Percentiles rank a stretch among this genome's conserved stretches.
Conservation (phyloP, 2,329 filamentous ascomycete species). For the Penicillium sp. region DNA sequence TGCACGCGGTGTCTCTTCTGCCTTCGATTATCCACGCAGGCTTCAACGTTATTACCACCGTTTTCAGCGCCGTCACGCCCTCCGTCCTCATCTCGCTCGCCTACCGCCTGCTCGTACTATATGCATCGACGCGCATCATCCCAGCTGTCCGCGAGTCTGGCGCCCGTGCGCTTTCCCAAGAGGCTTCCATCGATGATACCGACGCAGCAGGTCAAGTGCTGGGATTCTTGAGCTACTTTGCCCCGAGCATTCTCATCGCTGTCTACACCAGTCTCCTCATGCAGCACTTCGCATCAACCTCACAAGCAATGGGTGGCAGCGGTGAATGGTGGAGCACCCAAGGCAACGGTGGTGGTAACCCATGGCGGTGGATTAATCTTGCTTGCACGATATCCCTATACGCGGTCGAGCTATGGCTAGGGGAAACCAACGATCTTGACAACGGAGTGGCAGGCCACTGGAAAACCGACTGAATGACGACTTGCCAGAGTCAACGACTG, state of each 20-base stretch:
- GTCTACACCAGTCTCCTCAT: constrained; percentile 94
- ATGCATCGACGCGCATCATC: constrained; percentile 92
- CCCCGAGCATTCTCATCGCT: constrained; percentile 87
- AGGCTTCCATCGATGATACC: constrained; percentile 79
- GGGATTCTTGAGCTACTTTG: constrained; percentile 87
- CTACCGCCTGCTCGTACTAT: constrained; percentile 92
- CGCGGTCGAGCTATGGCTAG: constrained; percentile 83
- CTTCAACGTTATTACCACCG: constrained; percentile 82
- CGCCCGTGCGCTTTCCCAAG: constrained; percentile 75
- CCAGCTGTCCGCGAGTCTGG: constrained; percentile 87
- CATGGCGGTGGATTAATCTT: constrained; percentile 92
- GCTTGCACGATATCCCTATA: constrained; percentile 86
- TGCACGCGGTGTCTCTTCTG: constrained; percentile 79
- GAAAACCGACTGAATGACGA: constrained; percentile 74
- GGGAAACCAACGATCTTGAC: constrained; percentile 69
- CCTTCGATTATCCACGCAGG: constrained; percentile 79
- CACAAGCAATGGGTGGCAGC: constrained; percentile 57
- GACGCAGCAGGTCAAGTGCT: constrained; percentile 78
- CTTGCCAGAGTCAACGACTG: not conserved
- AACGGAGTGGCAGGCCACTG: constrained; percentile 73
- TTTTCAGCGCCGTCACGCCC: constrained; percentile 91
- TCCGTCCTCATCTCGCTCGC: constrained; percentile 93
- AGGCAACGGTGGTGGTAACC: constrained; percentile 78
- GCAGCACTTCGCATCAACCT: constrained; percentile 85
- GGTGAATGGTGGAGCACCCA: constrained; percentile 80